A percentile compares a stretch with the other conserved stretches of the same genome.
Evolutionary conservation across 495 filamentous ascomycete genomes (phyloP).

Genomic region (Hypoxylon crocopeplum): DNA sequence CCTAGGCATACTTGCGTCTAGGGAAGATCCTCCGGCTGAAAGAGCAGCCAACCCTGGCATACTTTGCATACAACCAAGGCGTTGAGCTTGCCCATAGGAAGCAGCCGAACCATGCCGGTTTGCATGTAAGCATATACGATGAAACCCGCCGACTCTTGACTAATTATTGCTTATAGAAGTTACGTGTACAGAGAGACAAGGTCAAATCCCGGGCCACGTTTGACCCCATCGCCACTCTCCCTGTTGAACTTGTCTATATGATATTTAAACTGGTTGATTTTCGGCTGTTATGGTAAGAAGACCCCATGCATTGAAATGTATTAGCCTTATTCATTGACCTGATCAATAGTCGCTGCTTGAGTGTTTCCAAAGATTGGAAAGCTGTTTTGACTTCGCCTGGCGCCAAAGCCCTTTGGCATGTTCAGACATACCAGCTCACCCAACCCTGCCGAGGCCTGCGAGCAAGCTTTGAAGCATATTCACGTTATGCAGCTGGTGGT

Average conservation of each 20-base stretch:
- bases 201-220: constrained; percentile 13
- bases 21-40: constrained; percentile 28
- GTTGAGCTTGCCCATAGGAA: constrained; percentile 35
- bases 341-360: constrained; percentile 27
- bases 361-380: constrained; percentile 36
- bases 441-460: neutral
- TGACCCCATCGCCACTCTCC: constrained; percentile 58
- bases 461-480: constrained; percentile 8
- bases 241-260: constrained; percentile 56
- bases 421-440: constrained; percentile 18
- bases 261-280: constrained; percentile 56
- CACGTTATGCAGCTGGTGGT: constrained; percentile 13
- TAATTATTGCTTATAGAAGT: constrained; percentile 12
- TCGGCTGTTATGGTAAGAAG: constrained; percentile 57
- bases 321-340: neutral
- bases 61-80: constrained; percentile 34
- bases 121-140: constrained; percentile 22
- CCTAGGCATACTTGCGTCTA: constrained; percentile 24
- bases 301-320: neutral
- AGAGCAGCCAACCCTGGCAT: constrained; percentile 14
- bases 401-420: constrained; percentile 24
- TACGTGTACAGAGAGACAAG: constrained; percentile 27
- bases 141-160: neutral
- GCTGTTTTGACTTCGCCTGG: constrained; percentile 9
- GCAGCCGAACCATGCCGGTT: constrained; percentile 19